phyloP scores from a whole-genome alignment of 441 rosid genomes.

The Euphorbia corollata region DNA sequence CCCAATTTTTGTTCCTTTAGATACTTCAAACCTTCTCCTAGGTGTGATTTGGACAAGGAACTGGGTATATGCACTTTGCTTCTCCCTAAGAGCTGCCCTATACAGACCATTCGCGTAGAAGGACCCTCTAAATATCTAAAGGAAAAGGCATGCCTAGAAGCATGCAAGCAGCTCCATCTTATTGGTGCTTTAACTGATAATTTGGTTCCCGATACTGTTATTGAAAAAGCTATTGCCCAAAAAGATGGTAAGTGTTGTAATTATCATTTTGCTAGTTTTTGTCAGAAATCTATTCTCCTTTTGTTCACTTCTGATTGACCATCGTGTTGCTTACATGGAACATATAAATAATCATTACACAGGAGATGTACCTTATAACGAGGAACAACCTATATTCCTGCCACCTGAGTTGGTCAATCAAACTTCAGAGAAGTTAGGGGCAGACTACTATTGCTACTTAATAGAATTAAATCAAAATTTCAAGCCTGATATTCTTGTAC shows the following conservation, averaged over 20 bases:
- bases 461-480: conserved; percentile 41
- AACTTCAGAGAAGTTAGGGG: conserved; percentile 17
- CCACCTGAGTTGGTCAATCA: conserved; percentile 60
- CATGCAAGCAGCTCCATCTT: conserved; percentile 65
- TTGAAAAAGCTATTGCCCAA: conserved; percentile 43
- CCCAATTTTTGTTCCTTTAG: conserved; percentile 30
- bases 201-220: conserved; percentile 70
- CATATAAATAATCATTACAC: conserved; percentile 12
- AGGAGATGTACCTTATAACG: conserved; percentile 39
- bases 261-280: neutral
- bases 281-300: neutral
- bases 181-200: conserved; percentile 72
- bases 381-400: conserved; percentile 58
- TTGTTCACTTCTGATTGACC: conserved; percentile 6
- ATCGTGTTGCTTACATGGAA: neutral
- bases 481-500: conserved; percentile 28
- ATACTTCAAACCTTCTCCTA: conserved; percentile 78
- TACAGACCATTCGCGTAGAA: conserved; percentile 32
- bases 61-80: conserved; percentile 38
- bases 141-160: conserved; percentile 77
- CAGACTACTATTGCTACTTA: conserved; percentile 47
- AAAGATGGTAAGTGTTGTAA: conserved; percentile 32
- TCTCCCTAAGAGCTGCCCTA: conserved; percentile 77
- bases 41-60: conserved; percentile 45
- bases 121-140: conserved; percentile 40